Base-by-base conservation (phyloP, 1,284 basidiomycete species). In the Xanthoconium separans region DNA sequence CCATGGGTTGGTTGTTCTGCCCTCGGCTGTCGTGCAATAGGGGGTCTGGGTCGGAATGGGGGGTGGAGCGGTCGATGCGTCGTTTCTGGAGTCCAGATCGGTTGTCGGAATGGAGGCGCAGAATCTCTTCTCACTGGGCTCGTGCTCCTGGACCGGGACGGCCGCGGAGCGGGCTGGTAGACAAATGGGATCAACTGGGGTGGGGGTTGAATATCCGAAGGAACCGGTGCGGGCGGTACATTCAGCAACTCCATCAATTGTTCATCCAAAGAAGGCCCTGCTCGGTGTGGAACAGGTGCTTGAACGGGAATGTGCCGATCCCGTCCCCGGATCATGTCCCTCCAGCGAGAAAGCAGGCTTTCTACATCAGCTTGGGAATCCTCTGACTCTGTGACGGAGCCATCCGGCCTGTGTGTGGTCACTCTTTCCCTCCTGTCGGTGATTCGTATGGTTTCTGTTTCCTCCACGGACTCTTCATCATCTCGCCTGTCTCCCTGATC, bases 231-330 rank as follows among this genome's bases (percentile, higher is more conserved):
- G 12, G 74, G 68, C 11, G 73, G 73, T 15, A 80, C 68, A 30
- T 77, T 73, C 34, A 87, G 60, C 18, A 87, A 75, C n/a, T 84
- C 81, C 49, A 83, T 78, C 9, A 89, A 65, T 53, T 82, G 77
- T 51, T 85, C 78, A 12, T 80, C 78, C 37, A 87, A 72, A 0
- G 83, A 79, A 4, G 74, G 77, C 11, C 77, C 80, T 13, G 75
- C 54, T 18, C 69, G 74, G 15, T 67, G 61, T 5, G 79, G 75
- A 1, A 70, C 65, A 9, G 80, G 81, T 54, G 73, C 70, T 40
- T 71, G 71, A 27, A 80, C 65, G 0, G 71, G 68, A 13, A 67
- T 59, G 4, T 63, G 64, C 7, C 59, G 60, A 9, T 56, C 62
- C 11, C 65, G 62, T 40, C 49, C 51, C 41, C 39, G 48, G 11